These are phyloP conservation scores for Chlamydomonas schloesseri DNA, from an alignment of 139 green algal species.

Conservation along the genomic window DNA sequence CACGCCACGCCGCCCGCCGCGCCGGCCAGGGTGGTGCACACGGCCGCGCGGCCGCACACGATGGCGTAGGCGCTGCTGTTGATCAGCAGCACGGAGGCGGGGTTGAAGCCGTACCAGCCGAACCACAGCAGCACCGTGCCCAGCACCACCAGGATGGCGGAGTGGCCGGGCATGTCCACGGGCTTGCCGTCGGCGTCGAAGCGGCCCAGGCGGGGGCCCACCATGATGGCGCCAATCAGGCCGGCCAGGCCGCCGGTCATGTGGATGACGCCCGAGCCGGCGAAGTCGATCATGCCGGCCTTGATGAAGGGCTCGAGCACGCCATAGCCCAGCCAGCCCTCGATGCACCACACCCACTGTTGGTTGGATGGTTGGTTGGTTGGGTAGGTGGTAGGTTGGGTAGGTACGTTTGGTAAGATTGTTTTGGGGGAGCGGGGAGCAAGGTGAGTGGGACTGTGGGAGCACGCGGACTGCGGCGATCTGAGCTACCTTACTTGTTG, in stretches of 20 bases:
- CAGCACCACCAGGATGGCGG: slow-evolving; percentile 60
- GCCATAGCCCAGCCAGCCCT: slow-evolving; percentile 70
- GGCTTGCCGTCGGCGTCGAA: slow-evolving; percentile 75
- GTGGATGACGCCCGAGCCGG: slow-evolving; percentile 76
- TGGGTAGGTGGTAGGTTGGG: no score
- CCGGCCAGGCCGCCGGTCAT: slow-evolving; percentile 83
- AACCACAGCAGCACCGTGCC: slow-evolving; percentile 88
- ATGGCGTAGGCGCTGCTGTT: slow-evolving; percentile 10
- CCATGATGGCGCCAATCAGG: slow-evolving; percentile 81
- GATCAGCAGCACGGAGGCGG: slow-evolving; percentile 57
- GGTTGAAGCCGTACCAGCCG: slow-evolving; percentile 91
- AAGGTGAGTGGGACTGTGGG: no score
- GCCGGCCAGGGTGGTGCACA: slow-evolving; percentile 84
- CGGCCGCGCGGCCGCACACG: slow-evolving; percentile 58
- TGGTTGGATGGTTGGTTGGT: background rate
- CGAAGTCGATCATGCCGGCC: slow-evolving; percentile 77
- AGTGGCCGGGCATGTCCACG: slow-evolving; percentile 77
- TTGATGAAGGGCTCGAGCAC: background rate
- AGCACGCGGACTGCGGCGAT: no score
- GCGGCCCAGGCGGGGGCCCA: slow-evolving; percentile 90
- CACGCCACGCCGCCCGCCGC: slow-evolving; percentile 65
- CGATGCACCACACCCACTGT: slow-evolving; percentile 72
- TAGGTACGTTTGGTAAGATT: no score
- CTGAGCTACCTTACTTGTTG: no score
- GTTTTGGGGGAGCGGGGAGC: no score